phyloP scores from a whole-genome alignment of 345 rosid species.

The Eucalyptus cloeziana region DNA sequence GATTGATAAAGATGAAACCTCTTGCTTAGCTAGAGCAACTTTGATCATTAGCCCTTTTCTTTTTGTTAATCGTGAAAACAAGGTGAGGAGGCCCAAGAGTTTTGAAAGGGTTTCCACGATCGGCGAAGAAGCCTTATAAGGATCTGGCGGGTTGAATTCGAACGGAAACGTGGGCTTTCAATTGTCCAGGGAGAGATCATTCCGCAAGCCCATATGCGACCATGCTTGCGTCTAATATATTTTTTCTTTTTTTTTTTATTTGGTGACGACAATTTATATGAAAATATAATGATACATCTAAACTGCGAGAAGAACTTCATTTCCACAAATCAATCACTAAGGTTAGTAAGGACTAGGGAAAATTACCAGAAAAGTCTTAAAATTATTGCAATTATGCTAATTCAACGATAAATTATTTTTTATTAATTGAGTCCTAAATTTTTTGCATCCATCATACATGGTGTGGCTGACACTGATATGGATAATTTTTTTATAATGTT shows the following conservation, averaged over 20 bases:
- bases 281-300: not conserved
- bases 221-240: not conserved
- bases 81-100: not conserved
- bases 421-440: too few species aligned
- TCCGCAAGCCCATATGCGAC: not conserved
- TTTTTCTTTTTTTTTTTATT: too few species aligned
- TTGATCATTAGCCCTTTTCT: not conserved
- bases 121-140: too few species aligned
- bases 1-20: accelerated
- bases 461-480: accelerated
- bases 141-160: too few species aligned
- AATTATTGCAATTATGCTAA: accelerated
- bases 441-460: accelerated
- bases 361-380: too few species aligned
- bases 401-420: too few species aligned
- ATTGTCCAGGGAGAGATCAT: not conserved
- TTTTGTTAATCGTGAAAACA: not conserved
- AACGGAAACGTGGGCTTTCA: not conserved
- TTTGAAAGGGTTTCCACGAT: not conserved
- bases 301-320: not conserved
- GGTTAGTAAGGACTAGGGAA: not conserved
- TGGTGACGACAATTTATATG: not conserved
- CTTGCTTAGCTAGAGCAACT: too few species aligned
- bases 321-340: not conserved
- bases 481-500: too few species aligned